Conservation (phyloP, 768 basidiomycete genomes). For the Boletus sensibilis region DNA sequence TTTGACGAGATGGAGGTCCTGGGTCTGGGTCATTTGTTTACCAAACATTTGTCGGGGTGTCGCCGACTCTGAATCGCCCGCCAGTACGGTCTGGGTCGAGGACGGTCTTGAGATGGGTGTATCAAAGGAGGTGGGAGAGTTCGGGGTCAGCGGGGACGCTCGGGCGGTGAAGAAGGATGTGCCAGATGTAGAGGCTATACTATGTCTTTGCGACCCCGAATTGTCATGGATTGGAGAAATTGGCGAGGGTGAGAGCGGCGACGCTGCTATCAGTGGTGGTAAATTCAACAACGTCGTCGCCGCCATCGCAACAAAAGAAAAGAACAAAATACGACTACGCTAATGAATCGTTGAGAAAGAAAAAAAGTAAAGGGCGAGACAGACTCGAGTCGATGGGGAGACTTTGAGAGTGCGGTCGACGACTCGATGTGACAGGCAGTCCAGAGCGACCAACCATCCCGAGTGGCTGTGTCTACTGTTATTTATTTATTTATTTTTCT, state of each 20-base stretch:
- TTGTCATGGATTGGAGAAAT: conserved; percentile 13
- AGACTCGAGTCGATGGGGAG: background rate
- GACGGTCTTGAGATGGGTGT: conserved; percentile 34
- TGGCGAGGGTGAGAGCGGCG: conserved; percentile 15
- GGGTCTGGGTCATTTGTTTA: conserved; percentile 29
- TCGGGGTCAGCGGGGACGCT: conserved; percentile 25
- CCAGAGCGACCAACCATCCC: conserved; percentile 3
- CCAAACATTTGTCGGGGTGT: conserved; percentile 37
- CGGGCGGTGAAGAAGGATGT: conserved; percentile 29
- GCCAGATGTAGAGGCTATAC: conserved; percentile 26
- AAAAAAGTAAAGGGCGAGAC: background rate
- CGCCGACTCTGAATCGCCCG: conserved; percentile 16
- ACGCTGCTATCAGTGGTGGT: conserved; percentile 14
- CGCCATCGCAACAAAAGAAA: conserved; percentile 6
- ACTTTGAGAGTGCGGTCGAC: background rate
- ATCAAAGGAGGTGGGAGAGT: conserved; percentile 23
- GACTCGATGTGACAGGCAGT: background rate
- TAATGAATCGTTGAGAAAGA: background rate
- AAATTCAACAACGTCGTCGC: conserved; percentile 10
- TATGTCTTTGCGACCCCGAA: conserved; percentile 18
- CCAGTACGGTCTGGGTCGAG: conserved; percentile 34
- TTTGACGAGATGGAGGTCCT: conserved; percentile 55
- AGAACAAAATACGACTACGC: background rate
- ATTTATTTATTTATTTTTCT: background rate
- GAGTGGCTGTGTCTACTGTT: conserved; percentile 13